Conservation (phyloP, 139 green algal species). For the Micractinium sp. region DNA sequence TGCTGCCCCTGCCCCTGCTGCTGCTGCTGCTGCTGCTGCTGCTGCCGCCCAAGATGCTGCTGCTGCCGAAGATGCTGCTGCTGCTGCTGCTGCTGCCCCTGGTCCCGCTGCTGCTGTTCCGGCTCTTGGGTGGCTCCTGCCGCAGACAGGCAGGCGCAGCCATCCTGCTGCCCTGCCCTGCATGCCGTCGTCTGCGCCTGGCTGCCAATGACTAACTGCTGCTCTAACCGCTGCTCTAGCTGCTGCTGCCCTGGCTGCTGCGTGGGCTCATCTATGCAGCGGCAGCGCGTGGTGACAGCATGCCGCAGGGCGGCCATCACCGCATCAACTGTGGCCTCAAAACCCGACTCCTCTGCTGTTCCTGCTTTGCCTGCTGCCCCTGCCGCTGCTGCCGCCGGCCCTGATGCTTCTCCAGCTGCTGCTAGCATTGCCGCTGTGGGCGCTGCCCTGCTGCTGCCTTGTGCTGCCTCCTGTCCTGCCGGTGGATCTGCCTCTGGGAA, state of each 20-base stretch:
- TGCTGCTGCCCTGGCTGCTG: conserved; percentile 7
- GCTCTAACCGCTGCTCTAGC: background rate
- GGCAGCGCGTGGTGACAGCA: conserved; percentile 56
- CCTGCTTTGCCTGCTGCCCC: background rate
- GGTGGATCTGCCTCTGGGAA: background rate
- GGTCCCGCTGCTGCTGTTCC: background rate
- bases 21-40: conserved; percentile 2
- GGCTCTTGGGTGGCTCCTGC: background rate
- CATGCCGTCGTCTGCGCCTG: too few species aligned
- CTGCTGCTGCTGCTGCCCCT: conserved; percentile 6
- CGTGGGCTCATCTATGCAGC: conserved; percentile 42
- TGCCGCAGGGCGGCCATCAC: conserved; percentile 49
- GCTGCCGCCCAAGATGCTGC: background rate
- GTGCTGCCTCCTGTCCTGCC: background rate
- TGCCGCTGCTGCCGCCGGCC: background rate
- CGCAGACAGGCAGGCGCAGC: background rate
- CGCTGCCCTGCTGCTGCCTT: background rate
- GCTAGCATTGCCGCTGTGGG: background rate
- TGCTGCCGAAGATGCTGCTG: background rate
- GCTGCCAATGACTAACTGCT: background rate
- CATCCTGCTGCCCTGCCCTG: too few species aligned
- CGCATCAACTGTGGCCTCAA: background rate
- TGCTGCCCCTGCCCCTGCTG: background rate
- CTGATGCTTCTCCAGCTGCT: background rate
- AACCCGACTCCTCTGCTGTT: background rate